A percentile compares a stretch with the other conserved stretches of the same genome.
Conservation (phyloP, 176 grass and related monocot genomes). For the Carex parvula region DNA sequence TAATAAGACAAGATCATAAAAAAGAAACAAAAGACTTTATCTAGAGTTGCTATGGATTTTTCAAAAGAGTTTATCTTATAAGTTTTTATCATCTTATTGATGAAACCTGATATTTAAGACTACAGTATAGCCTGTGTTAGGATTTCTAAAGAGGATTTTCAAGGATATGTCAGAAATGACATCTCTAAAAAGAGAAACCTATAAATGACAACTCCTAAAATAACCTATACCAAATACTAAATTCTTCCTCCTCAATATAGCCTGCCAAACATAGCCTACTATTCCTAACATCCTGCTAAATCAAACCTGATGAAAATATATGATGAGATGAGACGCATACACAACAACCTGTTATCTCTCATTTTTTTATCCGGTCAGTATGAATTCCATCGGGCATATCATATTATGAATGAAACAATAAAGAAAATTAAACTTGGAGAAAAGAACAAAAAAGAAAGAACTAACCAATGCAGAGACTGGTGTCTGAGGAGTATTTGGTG, state of each 20-base stretch:
- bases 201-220: no score
- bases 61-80: background rate
- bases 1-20: slow-evolving; percentile 19
- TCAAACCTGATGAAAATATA: no score
- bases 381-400: background rate
- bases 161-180: no score
- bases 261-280: no score
- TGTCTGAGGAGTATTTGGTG: slow-evolving; percentile 48
- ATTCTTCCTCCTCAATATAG: no score
- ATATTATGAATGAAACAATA: background rate
- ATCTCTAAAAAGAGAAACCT: no score
- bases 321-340: no score
- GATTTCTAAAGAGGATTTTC: no score
- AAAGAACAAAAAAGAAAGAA: slow-evolving; percentile 28
- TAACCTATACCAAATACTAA: no score
- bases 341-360: background rate
- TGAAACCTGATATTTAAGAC: background rate
- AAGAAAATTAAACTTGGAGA: background rate
- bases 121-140: background rate
- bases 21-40: slow-evolving; percentile 1
- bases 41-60: background rate
- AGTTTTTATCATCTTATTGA: background rate
- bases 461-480: slow-evolving; percentile 70
- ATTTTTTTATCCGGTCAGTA: background rate
- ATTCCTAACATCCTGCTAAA: no score